Base-by-base conservation (phyloP, 192 early-diverging fungal species). In the Linderina pennispora region DNA sequence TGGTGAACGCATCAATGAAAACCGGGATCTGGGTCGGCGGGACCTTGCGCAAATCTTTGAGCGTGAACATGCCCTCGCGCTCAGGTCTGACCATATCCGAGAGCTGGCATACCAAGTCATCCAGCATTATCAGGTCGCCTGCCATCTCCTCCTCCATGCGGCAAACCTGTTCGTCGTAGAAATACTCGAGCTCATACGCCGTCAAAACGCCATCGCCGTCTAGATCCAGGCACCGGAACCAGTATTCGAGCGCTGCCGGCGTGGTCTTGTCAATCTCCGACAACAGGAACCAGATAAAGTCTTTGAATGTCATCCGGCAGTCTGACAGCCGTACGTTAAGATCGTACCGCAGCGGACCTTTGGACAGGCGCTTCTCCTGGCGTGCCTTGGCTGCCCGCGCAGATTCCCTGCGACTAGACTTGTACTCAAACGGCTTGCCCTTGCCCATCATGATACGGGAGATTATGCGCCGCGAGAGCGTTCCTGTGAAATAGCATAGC, bases 201-300 rank as follows among this genome's bases (percentile, higher is more conserved):
- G 83, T 80, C 11, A 97, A 63, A 2, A 84, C 52, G 14, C 94
- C 94, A 59, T 96, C 91, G 8, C 85, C 86, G 58, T 98, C 92
- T 11, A 84, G 55, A 58, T 98, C 94, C 62, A 98, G 74, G 48
- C 88, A 91, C 43, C 90, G 78, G 75, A 98, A 98, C 92, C 92
- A 94, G 67, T 85, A 85, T 53, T 83, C 89, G 48, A 82, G 65
- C 13, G 65, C 75, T 10, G 78, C 72, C 14, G 67, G 67, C 3
- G 63, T 77, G 26, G 76, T 66, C 68, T 91, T 91, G 58, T 91
- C 87, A 23, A 89, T 86, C 23, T 85, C 82, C 8, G 85, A 77
- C n/a, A 91, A 63, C 31, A 91, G 56, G 54, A 93, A 91, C 85
- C 84, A 87, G 16, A 90, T 75, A 75, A 93, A 93, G 42, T 91